These are phyloP conservation scores for Komagataella pastoris DNA, from an alignment of 805 yeast genomes.

Conservation along the genomic window DNA sequence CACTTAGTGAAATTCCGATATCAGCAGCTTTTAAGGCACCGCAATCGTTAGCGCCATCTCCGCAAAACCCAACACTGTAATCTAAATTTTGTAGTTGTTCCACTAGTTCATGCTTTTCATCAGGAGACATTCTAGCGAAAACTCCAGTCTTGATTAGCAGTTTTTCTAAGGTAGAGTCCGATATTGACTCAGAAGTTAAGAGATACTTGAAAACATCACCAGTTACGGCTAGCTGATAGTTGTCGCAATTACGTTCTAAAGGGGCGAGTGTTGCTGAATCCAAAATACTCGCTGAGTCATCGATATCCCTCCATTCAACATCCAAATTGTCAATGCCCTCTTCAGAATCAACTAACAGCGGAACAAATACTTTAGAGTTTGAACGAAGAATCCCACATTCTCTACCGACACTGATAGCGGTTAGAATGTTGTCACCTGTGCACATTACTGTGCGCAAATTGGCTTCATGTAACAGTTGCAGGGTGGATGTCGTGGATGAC, in stretches of 20 bases:
- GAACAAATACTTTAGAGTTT: slow-evolving; percentile 41
- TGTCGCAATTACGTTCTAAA: slow-evolving; percentile 11
- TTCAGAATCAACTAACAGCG: slow-evolving; percentile 35
- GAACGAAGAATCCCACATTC: slow-evolving; percentile 59
- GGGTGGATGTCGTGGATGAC: slow-evolving; percentile 45
- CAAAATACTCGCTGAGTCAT: slow-evolving; percentile 37
- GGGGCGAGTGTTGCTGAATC: slow-evolving; percentile 57
- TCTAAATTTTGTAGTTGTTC: slow-evolving; percentile 74
- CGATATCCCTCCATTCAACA: slow-evolving; percentile 58
- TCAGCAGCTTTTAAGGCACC: slow-evolving; percentile 98
- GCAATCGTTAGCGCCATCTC: slow-evolving; percentile 99
- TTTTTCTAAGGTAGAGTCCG: slow-evolving; percentile 25
- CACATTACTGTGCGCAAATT: slow-evolving; percentile 84
- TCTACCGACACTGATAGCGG: slow-evolving; percentile 86
- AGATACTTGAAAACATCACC: slow-evolving; percentile 85
- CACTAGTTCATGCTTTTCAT: slow-evolving; percentile 93
- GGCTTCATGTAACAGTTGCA: slow-evolving; percentile 50
- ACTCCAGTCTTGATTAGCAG: slow-evolving; percentile 63
- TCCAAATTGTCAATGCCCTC: slow-evolving; percentile 23
- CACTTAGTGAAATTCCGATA: slow-evolving; percentile 90
- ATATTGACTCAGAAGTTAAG: slow-evolving; percentile 38
- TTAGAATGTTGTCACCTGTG: slow-evolving; percentile 91
- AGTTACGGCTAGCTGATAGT: slow-evolving; percentile 69
- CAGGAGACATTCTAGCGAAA: slow-evolving; percentile 98
- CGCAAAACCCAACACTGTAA: slow-evolving; percentile 94